These are phyloP conservation scores for Pinus taeda DNA, from an alignment of 75 land plant genomes.

Conservation along the genomic window DNA sequence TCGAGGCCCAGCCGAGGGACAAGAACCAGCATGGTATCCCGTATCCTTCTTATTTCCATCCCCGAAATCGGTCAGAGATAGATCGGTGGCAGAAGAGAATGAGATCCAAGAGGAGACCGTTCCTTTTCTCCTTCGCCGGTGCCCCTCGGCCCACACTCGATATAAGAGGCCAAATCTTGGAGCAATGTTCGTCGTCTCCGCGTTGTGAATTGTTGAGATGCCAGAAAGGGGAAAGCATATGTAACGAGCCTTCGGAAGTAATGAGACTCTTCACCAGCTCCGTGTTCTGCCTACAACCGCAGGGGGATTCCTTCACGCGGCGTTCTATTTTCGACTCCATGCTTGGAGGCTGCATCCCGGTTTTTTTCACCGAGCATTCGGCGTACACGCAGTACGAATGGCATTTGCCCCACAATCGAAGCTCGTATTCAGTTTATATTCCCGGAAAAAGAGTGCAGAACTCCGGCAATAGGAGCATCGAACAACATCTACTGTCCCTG, in stretches of 20 bases:
- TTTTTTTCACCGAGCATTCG: conserved; percentile 68
- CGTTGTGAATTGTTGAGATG: conserved; percentile 37
- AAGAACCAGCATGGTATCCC: conserved; percentile 63
- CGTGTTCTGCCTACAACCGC: conserved; percentile 70
- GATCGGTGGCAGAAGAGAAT: conserved; percentile 49
- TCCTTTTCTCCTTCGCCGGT: conserved; percentile 66
- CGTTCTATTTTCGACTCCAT: conserved; percentile 73
- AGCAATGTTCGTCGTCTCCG: conserved; percentile 34
- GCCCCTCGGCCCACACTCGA: conserved; percentile 37
- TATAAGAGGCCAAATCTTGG: conserved; percentile 29
- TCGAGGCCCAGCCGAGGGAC: conserved; percentile 47
- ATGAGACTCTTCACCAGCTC: conserved; percentile 39
- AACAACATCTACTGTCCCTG: conserved; percentile 32
- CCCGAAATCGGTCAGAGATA: conserved; percentile 33
- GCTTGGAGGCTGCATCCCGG: conserved; percentile 76
- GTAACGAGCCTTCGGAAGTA: conserved; percentile 39
- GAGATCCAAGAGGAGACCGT: conserved; percentile 11
- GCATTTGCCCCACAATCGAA: conserved; percentile 38
- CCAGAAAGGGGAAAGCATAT: conserved; percentile 18
- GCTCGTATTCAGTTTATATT: conserved; percentile 43
- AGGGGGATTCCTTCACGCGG: conserved; percentile 69
- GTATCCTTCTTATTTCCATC: conserved; percentile 76
- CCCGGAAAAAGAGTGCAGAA: conserved; percentile 4
- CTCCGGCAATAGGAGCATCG: conserved; percentile 18
- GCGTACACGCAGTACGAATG: conserved; percentile 71